phyloP scores from a whole-genome alignment of 1,284 basidiomycete species.

The Porogramme epimiltina region DNA sequence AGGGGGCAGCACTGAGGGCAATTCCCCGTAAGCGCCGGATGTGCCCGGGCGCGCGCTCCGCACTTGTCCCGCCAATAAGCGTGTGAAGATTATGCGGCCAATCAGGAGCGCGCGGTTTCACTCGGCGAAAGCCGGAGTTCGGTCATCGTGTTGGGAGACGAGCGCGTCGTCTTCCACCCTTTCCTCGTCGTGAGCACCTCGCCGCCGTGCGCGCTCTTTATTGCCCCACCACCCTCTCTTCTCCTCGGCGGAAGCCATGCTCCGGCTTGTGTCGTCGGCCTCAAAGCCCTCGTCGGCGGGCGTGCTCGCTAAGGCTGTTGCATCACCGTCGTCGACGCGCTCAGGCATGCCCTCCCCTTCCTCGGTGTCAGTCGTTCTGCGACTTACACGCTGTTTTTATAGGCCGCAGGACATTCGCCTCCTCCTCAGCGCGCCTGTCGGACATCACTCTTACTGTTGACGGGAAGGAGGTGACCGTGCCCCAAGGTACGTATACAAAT shows the following conservation, averaged over 20 bases:
- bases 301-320: slow-evolving; percentile 63
- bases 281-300: slow-evolving; percentile 61
- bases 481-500: slow-evolving; percentile 64
- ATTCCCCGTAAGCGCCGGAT: no score
- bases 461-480: slow-evolving; percentile 92
- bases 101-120: slow-evolving; percentile 17
- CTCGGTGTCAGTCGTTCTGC: background rate
- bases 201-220: slow-evolving; percentile 30
- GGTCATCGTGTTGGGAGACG: slow-evolving; percentile 28
- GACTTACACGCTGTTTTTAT: background rate
- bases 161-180: slow-evolving; percentile 22
- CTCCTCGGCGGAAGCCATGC: slow-evolving; percentile 42
- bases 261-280: slow-evolving; percentile 60
- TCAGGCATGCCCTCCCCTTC: slow-evolving; percentile 36
- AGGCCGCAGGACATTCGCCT: slow-evolving; percentile 65
- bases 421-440: slow-evolving; percentile 65
- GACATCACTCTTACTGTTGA: slow-evolving; percentile 91
- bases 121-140: slow-evolving; percentile 29
- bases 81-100: slow-evolving; percentile 1
- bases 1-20: no score
- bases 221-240: slow-evolving; percentile 11
- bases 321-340: slow-evolving; percentile 42
- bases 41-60: background rate
- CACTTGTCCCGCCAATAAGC: background rate
- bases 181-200: slow-evolving; percentile 26